A percentile compares a stretch with the other conserved stretches of the same genome.
These are phyloP conservation scores for Auriscalpium microsporum DNA, from an alignment of 768 basidiomycete genomes.

Conservation along the genomic window DNA sequence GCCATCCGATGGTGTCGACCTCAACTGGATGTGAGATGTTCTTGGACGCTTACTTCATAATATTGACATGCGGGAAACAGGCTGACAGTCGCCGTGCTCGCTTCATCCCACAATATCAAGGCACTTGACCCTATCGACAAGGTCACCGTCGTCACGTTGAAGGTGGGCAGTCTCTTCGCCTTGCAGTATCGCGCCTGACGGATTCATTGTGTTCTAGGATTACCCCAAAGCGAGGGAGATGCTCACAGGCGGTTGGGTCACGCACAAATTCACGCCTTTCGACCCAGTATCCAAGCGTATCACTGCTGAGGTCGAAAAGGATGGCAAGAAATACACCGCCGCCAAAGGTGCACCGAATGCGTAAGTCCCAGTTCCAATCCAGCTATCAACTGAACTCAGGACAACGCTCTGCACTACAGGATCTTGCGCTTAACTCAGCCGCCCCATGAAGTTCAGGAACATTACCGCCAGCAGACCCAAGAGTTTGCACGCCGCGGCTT, in stretches of 20 bases:
- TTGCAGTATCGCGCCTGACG: not conserved
- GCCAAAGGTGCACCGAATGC: conserved; percentile 41
- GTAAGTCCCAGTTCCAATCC: conserved; percentile 11
- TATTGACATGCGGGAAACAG: conserved; percentile 3
- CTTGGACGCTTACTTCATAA: not conserved
- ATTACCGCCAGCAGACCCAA: conserved; percentile 28
- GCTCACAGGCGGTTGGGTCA: conserved; percentile 31
- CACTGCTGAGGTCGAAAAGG: conserved; percentile 36
- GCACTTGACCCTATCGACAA: conserved; percentile 41
- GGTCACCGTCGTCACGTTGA: conserved; percentile 35
- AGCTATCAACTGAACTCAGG: not conserved
- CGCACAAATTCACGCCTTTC: conserved; percentile 38
- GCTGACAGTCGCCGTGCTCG: conserved; percentile 34
- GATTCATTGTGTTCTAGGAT: conserved; percentile 17
- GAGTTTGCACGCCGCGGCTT: conserved; percentile 37
- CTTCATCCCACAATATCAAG: conserved; percentile 39
- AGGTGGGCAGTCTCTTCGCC: conserved; percentile 14
- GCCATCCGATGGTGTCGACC: conserved; percentile 21
- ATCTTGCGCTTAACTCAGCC: conserved; percentile 34
- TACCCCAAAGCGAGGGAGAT: conserved; percentile 37
- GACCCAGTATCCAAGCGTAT: conserved; percentile 46
- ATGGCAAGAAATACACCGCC: conserved; percentile 33
- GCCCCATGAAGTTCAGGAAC: conserved; percentile 22
- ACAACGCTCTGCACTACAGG: conserved; percentile 13
- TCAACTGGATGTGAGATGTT: conserved; percentile 21